Base-by-base conservation (phyloP, 2,329 filamentous ascomycete species). In the Coniochaeta sp. region DNA sequence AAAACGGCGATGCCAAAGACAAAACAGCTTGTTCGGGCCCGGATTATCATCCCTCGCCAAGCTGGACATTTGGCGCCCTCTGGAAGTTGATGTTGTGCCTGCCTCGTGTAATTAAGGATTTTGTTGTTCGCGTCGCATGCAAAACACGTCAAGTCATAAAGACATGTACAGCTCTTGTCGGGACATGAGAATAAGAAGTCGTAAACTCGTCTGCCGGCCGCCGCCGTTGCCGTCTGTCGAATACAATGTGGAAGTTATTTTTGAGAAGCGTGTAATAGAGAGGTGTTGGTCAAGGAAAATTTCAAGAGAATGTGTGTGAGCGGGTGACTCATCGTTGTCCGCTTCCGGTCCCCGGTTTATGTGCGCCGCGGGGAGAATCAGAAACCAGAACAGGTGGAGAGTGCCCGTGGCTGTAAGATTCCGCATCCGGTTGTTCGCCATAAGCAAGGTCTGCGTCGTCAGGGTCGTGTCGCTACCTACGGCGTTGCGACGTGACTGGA, bases 261-360 rank as follows among this genome's bases (percentile, higher is more conserved):
- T 38, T 22, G 20, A 40, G 26, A 35, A 49, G n/a, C 24, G 27
- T 30, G 26, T 6, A 33, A 13, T 4, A n/a, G 27, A 24, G 13
- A 14, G 22, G 9, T 5, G n/a, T 26, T 42, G n/a, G n/a, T 26
- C 18, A 26, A 49, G 35, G 30, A 18, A 49, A 38, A 49, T 10
- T 9, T 49, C 27, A 49, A 49, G 48, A 33, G 48, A 49, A 30
- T 49, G 48, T 35, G 16, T 86, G 16, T 42, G 38, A 14, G n/a
- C n/a, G n/a, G n/a, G n/a, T n/a, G n/a, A n/a, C n/a, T n/a, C n/a
- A n/a, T n/a, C n/a, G n/a, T n/a, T n/a, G n/a, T n/a, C n/a, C n/a
- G n/a, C n/a, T n/a, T n/a, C n/a, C n/a, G n/a, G n/a, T n/a, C n/a
- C n/a, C n/a, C n/a, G n/a, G n/a, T n/a, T n/a, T n/a, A n/a, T n/a